Conservation (phyloP, 768 basidiomycete species). For the Lactarius psammicola region DNA sequence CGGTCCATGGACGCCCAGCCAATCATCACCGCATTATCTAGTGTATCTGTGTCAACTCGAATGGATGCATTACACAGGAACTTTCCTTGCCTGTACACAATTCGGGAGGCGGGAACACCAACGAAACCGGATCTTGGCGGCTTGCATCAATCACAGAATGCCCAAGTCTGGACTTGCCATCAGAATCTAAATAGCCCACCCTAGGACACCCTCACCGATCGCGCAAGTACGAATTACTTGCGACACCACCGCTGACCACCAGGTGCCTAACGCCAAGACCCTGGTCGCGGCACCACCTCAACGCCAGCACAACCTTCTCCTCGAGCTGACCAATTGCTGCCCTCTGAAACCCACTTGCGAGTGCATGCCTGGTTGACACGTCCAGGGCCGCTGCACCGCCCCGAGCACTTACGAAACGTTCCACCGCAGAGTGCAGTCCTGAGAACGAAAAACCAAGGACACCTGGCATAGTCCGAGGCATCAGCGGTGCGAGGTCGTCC, state of each 20-base stretch:
- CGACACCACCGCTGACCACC: constrained; percentile 91
- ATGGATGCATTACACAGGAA: neutral
- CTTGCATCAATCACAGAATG: constrained; percentile 33
- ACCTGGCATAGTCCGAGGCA: constrained; percentile 48
- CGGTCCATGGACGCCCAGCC: constrained; percentile 88
- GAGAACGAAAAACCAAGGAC: constrained; percentile 74
- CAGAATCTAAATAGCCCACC: neutral
- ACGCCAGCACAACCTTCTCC: constrained; percentile 62
- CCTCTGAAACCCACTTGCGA: constrained; percentile 72
- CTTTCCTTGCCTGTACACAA: constrained; percentile 75
- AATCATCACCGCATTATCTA: constrained; percentile 98
- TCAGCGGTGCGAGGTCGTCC: constrained; percentile 32
- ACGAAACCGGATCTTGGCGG: constrained; percentile 39
- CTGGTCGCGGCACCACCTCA: constrained; percentile 44
- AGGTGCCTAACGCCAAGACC: constrained; percentile 53
- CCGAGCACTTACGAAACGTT: constrained; percentile 49
- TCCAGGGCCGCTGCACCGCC: constrained; percentile 45
- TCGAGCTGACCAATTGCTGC: constrained; percentile 71
- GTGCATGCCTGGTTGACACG: constrained; percentile 39
- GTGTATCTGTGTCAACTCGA: neutral
- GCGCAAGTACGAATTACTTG: constrained; percentile 75
- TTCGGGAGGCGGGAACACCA: constrained; percentile 71
- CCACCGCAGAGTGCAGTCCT: constrained; percentile 69
- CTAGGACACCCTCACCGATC: constrained; percentile 47
- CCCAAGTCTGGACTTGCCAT: constrained; percentile 35